Base-by-base conservation (phyloP, 805 yeast genomes). In the Metschnikowia dekortorum region DNA sequence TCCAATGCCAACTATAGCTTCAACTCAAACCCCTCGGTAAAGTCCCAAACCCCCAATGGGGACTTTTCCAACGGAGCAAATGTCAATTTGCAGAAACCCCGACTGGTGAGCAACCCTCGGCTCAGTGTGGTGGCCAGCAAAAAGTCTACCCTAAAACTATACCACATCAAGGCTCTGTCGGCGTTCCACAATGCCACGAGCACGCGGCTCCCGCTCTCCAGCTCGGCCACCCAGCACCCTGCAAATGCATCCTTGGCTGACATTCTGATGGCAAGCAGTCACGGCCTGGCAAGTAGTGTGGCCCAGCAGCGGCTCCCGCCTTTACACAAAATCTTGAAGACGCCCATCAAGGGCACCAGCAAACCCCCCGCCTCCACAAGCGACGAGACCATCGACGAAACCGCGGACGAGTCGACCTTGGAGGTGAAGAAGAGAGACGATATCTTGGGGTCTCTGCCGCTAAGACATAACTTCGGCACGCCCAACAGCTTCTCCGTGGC, bases 401-500 rank as follows among this genome's bases (percentile, higher is more conserved):
- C 54, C 8, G 50, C 45, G 18, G 57, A 57, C 44, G 63, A 59
- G 31, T 48, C 54, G 28, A 49, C 51, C 9, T 55, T 47, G 48
- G 60, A 55, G 36, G 42, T 41, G 29, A 53, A 53, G 36, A 53
- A 48, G 33, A 51, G 51, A 34, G 57, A 56, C 48, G 61, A 65
- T 48, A 53, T 68, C 7, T 63, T 69, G 46, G 58, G 66, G 31
- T 66, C 71, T 10, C 70, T 75, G 40, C 76, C 77, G 5, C 55
- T 69, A 36, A 52, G 67, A 53, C 33, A 50, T 42, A 52, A 43
- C 42, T 70, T 71, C 48, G 75, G 74, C n/a, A 73, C 78, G 18
- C 78, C 78, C 46, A 73, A 71, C 59, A 69, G 75, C 47, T 73
- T 73, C 52, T 66, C 70, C 45, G 76, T 73, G 48, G 78, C 78